Evolutionary conservation across 345 rosid genomes (phyloP).

Genomic region (Sonneratia caseolaris): DNA sequence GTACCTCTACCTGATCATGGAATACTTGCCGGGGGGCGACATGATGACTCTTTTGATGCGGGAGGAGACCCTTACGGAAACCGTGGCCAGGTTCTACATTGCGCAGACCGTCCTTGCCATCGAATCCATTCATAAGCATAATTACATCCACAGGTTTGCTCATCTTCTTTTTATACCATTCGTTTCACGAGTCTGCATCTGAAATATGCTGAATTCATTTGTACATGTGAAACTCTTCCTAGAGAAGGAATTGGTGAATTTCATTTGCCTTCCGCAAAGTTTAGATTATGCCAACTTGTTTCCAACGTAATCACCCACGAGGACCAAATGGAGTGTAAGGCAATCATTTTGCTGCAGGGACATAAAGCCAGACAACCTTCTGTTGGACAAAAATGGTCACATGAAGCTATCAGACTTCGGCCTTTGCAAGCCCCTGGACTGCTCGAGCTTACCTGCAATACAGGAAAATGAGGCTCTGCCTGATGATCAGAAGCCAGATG

Average conservation of each 20-base stretch:
- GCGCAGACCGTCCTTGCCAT: conserved; percentile 86
- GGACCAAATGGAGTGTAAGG: no score
- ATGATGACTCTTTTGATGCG: conserved; percentile 88
- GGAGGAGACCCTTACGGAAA: conserved; percentile 92
- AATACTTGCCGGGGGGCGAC: conserved; percentile 93
- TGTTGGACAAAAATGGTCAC: conserved; percentile 84
- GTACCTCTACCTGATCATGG: conserved; percentile 78
- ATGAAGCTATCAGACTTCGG: conserved; percentile 96
- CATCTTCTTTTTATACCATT: no score
- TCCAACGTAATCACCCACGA: no score
- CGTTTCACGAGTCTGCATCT: no score
- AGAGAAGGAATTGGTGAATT: no score
- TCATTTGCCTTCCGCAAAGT: no score
- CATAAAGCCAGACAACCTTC: conserved; percentile 85
- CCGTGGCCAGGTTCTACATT: conserved; percentile 80
- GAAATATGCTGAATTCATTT: no score
- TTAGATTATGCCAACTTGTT: no score
- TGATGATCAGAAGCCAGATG: conserved; percentile 57
- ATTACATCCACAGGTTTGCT: conserved; percentile 75
- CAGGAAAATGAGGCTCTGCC: conserved; percentile 55
- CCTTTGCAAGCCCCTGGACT: conserved; percentile 94
- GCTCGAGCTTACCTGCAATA: conserved; percentile 57
- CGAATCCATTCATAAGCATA: conserved; percentile 86
- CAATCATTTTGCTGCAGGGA: conserved; percentile 39
- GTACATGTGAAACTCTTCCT: no score